A percentile compares a stretch with the other conserved stretches of the same genome.
Evolutionary conservation across 768 basidiomycete genomes (phyloP).

Genomic region (Trametes cubensis): DNA sequence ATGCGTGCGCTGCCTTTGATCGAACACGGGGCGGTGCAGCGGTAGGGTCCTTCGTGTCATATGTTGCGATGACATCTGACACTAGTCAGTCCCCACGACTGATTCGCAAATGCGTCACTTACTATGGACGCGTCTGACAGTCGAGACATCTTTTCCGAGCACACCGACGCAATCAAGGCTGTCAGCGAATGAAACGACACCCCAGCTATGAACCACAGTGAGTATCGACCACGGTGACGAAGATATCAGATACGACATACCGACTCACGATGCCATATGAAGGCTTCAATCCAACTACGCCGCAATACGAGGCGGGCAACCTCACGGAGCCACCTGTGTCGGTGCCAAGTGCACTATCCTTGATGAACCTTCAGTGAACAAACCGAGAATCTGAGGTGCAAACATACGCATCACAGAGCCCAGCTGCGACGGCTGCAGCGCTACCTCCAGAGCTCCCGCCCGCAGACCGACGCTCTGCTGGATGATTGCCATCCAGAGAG

Average conservation of each 20-base stretch:
- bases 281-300: constrained; percentile 90
- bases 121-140: constrained; percentile 66
- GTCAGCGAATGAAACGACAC: constrained; percentile 91
- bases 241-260: constrained; percentile 39
- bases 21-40: constrained; percentile 51
- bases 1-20: constrained; percentile 35
- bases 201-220: constrained; percentile 57
- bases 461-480: constrained; percentile 59
- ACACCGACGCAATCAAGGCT: constrained; percentile 94
- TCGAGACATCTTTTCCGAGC: constrained; percentile 56
- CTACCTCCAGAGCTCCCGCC: constrained; percentile 96
- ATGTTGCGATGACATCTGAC: constrained; percentile 40
- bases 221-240: not conserved
- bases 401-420: constrained; percentile 81
- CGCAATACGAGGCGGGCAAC: constrained; percentile 93
- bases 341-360: constrained; percentile 79
- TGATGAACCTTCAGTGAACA: constrained; percentile 10
- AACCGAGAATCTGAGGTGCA: not conserved
- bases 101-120: constrained; percentile 28
- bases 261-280: constrained; percentile 91
- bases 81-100: not conserved
- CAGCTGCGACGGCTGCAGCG: constrained; percentile 88
- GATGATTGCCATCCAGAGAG: constrained; percentile 30
- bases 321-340: constrained; percentile 96
- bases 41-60: constrained; percentile 78